Evolutionary conservation across 1,139 yeast species (phyloP).

Genomic region (Candida buenavistaensis): DNA sequence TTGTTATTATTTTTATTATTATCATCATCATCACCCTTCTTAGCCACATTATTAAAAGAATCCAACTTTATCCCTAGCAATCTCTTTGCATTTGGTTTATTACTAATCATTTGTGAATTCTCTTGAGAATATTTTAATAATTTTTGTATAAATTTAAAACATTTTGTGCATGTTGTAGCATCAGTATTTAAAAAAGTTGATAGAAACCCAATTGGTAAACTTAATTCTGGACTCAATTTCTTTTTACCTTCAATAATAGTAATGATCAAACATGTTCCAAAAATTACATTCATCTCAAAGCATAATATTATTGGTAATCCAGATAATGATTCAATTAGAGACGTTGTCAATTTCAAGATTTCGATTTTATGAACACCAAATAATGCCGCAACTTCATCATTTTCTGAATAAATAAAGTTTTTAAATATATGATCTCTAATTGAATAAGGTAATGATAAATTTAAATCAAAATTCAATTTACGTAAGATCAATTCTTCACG

Average conservation of each 20-base stretch:
- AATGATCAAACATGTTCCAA: constrained; percentile 35
- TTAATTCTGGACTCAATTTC: constrained; percentile 19
- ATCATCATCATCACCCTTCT: not conserved
- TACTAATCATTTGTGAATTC: constrained; percentile 33
- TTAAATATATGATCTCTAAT: constrained; percentile 27
- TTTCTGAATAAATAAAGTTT: constrained; percentile 3
- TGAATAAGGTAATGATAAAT: constrained; percentile 40
- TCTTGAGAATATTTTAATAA: constrained; percentile 26
- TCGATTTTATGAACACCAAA: constrained; percentile 30
- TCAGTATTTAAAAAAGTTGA: constrained; percentile 19
- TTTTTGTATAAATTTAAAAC: constrained; percentile 34
- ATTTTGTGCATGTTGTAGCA: constrained; percentile 24
- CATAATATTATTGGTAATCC: constrained; percentile 40
- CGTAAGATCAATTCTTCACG: constrained; percentile 45
- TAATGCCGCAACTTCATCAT: constrained; percentile 4
- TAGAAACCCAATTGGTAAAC: constrained; percentile 27
- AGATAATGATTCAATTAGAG: constrained; percentile 42
- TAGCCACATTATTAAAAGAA: not conserved
- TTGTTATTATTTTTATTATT: too few species aligned
- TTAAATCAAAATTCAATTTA: constrained; percentile 42
- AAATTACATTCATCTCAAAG: constrained; percentile 34
- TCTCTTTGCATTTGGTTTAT: constrained; percentile 29
- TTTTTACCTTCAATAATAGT: constrained; percentile 30
- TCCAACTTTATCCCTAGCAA: constrained; percentile 13
- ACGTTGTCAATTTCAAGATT: constrained; percentile 32